Conservation (phyloP, 345 rosid species). For the sweet orange (Citrus sinensis) region DVS_A1.0 CM039165.1:35343001-35343500, state of each 20-base stretch:
- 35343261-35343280: slow-evolving; percentile 73
- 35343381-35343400: slow-evolving; percentile 5
- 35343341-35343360: slow-evolving; percentile 11
- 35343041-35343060: slow-evolving; percentile 80
- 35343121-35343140: slow-evolving; percentile 68
- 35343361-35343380: background rate
- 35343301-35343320: slow-evolving; percentile 5
- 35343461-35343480: background rate
- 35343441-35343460: slow-evolving; percentile 1
- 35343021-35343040: slow-evolving; percentile 54
- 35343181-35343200: slow-evolving; percentile 65
- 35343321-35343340: slow-evolving; percentile 18
- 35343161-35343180: slow-evolving; percentile 70
- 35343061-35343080: slow-evolving; percentile 93
- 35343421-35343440: slow-evolving; percentile 15
- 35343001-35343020: background rate
- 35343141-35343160: slow-evolving; percentile 54
- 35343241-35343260: slow-evolving; percentile 89
- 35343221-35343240: slow-evolving; percentile 81
- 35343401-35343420: slow-evolving; percentile 7
- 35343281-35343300: slow-evolving; percentile 32
- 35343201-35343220: slow-evolving; percentile 73
- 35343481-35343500: background rate
- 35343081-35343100: slow-evolving; percentile 75
- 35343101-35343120: slow-evolving; percentile 65